Conservation (phyloP, 2,329 filamentous ascomycete species). For the Beauveria caledonica region DNA sequence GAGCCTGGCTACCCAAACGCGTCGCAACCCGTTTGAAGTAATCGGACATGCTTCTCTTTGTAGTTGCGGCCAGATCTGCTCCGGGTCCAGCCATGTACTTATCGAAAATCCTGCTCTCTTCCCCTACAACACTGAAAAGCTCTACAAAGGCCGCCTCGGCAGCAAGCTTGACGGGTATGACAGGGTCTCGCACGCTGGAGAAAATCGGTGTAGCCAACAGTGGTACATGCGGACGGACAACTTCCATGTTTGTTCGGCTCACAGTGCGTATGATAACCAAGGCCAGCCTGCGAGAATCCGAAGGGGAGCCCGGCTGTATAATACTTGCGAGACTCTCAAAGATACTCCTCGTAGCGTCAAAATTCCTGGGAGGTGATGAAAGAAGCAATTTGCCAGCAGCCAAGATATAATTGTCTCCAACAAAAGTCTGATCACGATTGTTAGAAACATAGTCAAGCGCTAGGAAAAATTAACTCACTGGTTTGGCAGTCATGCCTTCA, state of each 20-base stretch:
- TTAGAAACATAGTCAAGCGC: not conserved
- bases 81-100: constrained; percentile 71
- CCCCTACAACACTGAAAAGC: constrained; percentile 82
- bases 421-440: constrained; percentile 53
- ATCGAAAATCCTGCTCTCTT: constrained; percentile 80
- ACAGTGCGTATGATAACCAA: constrained; percentile 85
- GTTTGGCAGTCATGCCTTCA: constrained; percentile 69
- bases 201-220: constrained; percentile 80
- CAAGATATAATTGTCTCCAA: constrained; percentile 81
- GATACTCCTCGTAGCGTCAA: constrained; percentile 69
- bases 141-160: constrained; percentile 91
- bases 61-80: constrained; percentile 57
- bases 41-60: constrained; percentile 86
- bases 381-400: constrained; percentile 88
- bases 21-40: constrained; percentile 94
- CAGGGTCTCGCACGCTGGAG: constrained; percentile 76
- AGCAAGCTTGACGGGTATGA: constrained; percentile 92
- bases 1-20: constrained; percentile 74
- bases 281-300: constrained; percentile 76
- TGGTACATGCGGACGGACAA: constrained; percentile 72
- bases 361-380: constrained; percentile 56
- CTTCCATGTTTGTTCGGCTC: constrained; percentile 67
- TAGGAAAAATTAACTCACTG: constrained; percentile 43
- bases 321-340: constrained; percentile 69
- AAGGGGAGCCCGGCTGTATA: constrained; percentile 68